These are phyloP conservation scores for Taphrina wiesneri DNA, from an alignment of 1,139 yeast genomes.

Conservation along the genomic window DNA sequence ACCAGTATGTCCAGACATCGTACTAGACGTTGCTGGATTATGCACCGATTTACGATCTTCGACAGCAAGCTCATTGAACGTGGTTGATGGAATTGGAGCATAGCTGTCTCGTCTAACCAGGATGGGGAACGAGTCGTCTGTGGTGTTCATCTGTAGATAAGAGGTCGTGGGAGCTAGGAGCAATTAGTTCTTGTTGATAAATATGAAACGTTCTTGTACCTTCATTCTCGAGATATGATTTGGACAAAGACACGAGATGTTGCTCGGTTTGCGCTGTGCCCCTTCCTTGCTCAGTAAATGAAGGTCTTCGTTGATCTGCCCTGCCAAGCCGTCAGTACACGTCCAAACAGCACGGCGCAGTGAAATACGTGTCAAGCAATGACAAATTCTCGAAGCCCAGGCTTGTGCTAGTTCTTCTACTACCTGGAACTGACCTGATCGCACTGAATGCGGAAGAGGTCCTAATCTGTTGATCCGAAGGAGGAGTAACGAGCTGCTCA, in stretches of 20 bases:
- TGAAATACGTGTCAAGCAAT: constrained; percentile 35
- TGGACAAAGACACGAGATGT: constrained; percentile 2
- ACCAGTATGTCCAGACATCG: background rate
- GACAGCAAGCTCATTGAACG: background rate
- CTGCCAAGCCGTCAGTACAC: constrained; percentile 8
- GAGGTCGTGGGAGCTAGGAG: constrained; percentile 30
- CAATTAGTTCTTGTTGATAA: constrained; percentile 3
- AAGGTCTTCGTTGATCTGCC: constrained; percentile 11
- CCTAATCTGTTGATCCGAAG: constrained; percentile 38
- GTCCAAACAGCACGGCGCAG: constrained; percentile 37
- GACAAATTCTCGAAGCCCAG: constrained; percentile 18
- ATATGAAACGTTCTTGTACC: background rate
- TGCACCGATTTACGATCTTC: background rate
- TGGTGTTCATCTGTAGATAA: constrained; percentile 45
- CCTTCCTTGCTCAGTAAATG: constrained; percentile 16
- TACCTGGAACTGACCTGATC: constrained; percentile 35
- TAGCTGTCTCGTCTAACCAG: constrained; percentile 45
- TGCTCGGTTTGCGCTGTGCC: background rate
- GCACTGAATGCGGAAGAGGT: constrained; percentile 38
- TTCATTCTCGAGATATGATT: background rate
- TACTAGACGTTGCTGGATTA: background rate
- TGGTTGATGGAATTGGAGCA: background rate
- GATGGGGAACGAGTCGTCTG: constrained; percentile 51
- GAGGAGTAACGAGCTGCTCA: constrained; percentile 40
- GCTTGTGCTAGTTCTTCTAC: constrained; percentile 36